Base-by-base conservation (phyloP, 2,329 filamentous ascomycete genomes). In the Gaeumannomyces sp. region DNA sequence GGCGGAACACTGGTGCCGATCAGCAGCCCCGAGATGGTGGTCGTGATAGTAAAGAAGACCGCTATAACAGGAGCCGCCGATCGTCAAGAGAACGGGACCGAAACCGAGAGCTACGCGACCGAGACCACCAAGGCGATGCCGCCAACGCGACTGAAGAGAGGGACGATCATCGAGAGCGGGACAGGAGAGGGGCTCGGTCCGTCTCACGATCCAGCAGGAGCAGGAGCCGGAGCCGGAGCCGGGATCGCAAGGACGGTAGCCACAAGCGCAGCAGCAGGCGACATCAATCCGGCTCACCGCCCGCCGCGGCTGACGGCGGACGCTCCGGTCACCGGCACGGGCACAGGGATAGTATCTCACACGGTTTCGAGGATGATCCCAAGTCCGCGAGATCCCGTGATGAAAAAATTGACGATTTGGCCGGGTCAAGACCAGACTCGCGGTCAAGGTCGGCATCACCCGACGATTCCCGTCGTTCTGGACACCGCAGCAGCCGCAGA, bases 401-500 rank as follows among this genome's bases (percentile, higher is more conserved):
- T 68, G 76, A 80, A 61, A 79, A 79, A 68, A 71, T 80, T 69
- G 77, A 79, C 16, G 83, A 86, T 61, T 82, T 83, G 62, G 22
- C 38, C n/a, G 29, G 19, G 28, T 38, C 45, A 22, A 28, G 61
- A 25, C 61, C 38, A 45, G 61, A 62, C 13, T 63, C 62, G 29
- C 33, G 62, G 57, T 87, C 88, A 0, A 82, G 89, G 65, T 91
- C 89, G 6, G 81, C 82, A 6, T 92, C 90, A 2, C 84, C 83
- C 1, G 84, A 86, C 16, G 81, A 83, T 13, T 81, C 81, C 53
- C 85, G 82, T 68, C 76, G 82, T 64, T 82, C 84, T 8, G 80
- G 81, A 61, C 85, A 87, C 70, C 85, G 86, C 67, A 87, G 86
- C 69, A 87, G 84, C 63, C 83, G 70, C 11, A 71, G 82, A 68